Evolutionary conservation across 345 rosid species (phyloP), one percentile per base, ranked within the genome.

Genomic region (Pseudoturritis turrita): DNA sequence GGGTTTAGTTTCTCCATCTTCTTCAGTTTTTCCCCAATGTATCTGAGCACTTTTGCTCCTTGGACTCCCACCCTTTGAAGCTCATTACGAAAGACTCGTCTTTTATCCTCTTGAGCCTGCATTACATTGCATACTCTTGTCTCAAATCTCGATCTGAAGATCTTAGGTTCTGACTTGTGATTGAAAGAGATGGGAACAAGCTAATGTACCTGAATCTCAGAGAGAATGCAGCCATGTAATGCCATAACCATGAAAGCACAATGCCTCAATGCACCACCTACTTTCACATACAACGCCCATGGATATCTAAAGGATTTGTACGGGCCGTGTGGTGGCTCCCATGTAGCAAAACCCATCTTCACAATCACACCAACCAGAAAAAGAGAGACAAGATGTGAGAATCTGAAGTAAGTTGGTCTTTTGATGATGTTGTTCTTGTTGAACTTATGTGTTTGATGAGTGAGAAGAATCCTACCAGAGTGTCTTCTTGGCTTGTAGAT

Each of bases 281-380:
- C 85, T 84, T 83, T 85, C 73, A 88, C 92, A 72, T 84, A 92
- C 75, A 79, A 72, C 71, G 77, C 82, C 97, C 98, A 92, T 18
- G 97, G 97, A 64, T 87, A 93, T 11, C 78, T 72, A 72, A 83
- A 73, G 53, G 79, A 73, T 74, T 55, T 86, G 71, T 90, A 90
- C 3, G 86, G 97, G 45, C 97, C 98, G 43, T 93, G 98, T 62
- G 98, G 97, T 51, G 97, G 98, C 85, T 93, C 98, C 97, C 97
- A 93, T 62, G 83, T 58, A 4, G 98, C 98, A 81, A 93, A 93
- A 10, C 90, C 86, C 77, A 93, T 49, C 98, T 93, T 75, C 74
- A 66, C 49, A 69, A 37, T 59, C 62, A 53, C 46, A 62, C 53
- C 68, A 41, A 17, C 37, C 36, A 53, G 14, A 41, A 2, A 10